phyloP scores from a whole-genome alignment of 306 rosid genomes.

The Alnus rubra region DNA sequence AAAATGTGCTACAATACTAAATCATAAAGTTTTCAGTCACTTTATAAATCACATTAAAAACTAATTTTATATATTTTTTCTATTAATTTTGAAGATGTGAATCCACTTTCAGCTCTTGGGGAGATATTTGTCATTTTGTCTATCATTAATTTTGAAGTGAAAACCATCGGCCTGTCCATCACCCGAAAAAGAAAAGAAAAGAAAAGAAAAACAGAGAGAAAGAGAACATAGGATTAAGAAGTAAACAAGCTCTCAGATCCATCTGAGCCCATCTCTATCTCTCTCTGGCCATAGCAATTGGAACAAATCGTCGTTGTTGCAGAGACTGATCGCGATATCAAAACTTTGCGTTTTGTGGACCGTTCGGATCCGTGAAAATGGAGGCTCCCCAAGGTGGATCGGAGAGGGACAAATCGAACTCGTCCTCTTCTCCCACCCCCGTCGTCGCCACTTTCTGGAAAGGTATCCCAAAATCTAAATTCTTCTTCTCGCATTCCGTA shows the following conservation, averaged over 20 bases:
- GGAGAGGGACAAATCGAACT: conserved; percentile 66
- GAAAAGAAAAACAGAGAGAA: too few species aligned
- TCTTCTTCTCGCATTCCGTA: background rate
- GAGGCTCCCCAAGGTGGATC: conserved; percentile 72
- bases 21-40: too few species aligned
- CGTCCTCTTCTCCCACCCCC: conserved; percentile 73
- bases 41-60: too few species aligned
- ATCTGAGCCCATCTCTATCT: background rate
- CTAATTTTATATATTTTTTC: too few species aligned
- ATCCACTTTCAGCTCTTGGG: too few species aligned
- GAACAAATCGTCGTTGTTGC: background rate
- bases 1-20: too few species aligned
- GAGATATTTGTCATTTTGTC: too few species aligned
- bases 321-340: background rate
- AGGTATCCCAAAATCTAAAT: conserved; percentile 42
- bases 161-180: too few species aligned
- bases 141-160: too few species aligned
- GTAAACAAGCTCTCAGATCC: background rate
- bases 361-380: conserved; percentile 38
- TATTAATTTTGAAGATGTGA: too few species aligned
- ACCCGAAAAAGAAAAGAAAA: too few species aligned
- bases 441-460: conserved; percentile 83
- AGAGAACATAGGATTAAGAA: too few species aligned
- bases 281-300: background rate
- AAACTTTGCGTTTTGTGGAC: conserved; percentile 13